phyloP scores from a whole-genome alignment of 805 yeast genomes.

The Kodamaea restingae region DNA sequence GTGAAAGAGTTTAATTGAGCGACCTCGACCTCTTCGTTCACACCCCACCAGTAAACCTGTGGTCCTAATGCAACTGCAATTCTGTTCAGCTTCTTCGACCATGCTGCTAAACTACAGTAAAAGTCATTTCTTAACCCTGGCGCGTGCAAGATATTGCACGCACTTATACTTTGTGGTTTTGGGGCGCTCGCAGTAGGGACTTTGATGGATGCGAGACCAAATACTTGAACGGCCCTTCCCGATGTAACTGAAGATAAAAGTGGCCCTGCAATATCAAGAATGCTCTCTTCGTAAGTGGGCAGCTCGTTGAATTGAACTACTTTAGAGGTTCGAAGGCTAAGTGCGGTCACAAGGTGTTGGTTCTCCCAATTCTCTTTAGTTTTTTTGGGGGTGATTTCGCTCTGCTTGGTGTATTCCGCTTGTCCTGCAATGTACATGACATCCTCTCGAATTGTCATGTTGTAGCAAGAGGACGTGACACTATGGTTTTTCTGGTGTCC shows the following conservation, averaged over 20 bases:
- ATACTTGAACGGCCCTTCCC: constrained; percentile 8
- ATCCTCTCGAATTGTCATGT: neutral
- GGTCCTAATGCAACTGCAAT: constrained; percentile 66
- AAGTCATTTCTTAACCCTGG: constrained; percentile 73
- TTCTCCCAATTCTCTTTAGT: neutral
- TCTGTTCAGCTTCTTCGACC: constrained; percentile 52
- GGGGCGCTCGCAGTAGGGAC: neutral
- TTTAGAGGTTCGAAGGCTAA: constrained; percentile 39
- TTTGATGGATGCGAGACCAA: constrained; percentile 7
- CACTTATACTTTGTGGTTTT: constrained; percentile 1
- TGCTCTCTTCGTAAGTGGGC: neutral
- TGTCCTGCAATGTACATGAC: neutral
- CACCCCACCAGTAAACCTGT: constrained; percentile 62
- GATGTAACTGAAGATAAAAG: constrained; percentile 13
- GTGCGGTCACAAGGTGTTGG: constrained; percentile 28
- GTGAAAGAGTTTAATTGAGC: constrained; percentile 38
- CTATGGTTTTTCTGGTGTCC: neutral
- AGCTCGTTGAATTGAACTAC: constrained; percentile 28
- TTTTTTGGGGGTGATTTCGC: too few species aligned
- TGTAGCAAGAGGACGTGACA: neutral
- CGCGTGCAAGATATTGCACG: constrained; percentile 37
- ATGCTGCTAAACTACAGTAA: constrained; percentile 69
- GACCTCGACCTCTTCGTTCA: constrained; percentile 39
- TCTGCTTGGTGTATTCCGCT: neutral
- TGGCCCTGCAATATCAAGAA: constrained; percentile 16